A percentile compares a stretch with the other conserved stretches of the same genome.
Evolutionary conservation across 805 yeast species (phyloP).

Genomic region (Pichia scutulata): DNA sequence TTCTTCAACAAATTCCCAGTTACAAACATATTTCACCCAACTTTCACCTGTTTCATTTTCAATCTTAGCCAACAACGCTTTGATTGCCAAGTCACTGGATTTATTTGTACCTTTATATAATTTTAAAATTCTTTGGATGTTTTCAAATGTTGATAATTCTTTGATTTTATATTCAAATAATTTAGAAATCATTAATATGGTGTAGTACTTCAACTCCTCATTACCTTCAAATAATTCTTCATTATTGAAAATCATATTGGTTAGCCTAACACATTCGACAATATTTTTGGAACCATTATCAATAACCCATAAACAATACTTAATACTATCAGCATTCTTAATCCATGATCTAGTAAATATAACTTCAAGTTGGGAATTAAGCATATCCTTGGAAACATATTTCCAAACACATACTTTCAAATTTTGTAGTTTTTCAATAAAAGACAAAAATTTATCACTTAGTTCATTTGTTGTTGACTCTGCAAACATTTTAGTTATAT

Average conservation of each 20-base stretch:
- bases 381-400: constrained; percentile 35
- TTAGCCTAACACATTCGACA: constrained; percentile 40
- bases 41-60: constrained; percentile 45
- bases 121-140: constrained; percentile 43
- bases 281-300: constrained; percentile 29
- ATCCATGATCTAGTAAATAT: constrained; percentile 45
- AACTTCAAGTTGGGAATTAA: constrained; percentile 63
- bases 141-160: constrained; percentile 36
- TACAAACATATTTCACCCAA: constrained; percentile 57
- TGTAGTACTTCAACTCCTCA: constrained; percentile 29
- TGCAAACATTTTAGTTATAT: constrained; percentile 57
- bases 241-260: constrained; percentile 60
- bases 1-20: constrained; percentile 48
- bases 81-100: constrained; percentile 55
- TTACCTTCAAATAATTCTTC: constrained; percentile 28
- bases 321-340: constrained; percentile 32
- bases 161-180: constrained; percentile 43
- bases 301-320: constrained; percentile 36
- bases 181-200: constrained; percentile 39
- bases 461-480: constrained; percentile 27
- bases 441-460: constrained; percentile 24
- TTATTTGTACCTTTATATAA: constrained; percentile 58
- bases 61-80: constrained; percentile 44
- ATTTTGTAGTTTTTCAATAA: constrained; percentile 26
- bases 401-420: constrained; percentile 30